A percentile compares a stretch with the other conserved stretches of the same genome.
These are phyloP conservation scores for Breynia disticha DNA, from an alignment of 441 rosid species.

Conservation along the genomic window DNA sequence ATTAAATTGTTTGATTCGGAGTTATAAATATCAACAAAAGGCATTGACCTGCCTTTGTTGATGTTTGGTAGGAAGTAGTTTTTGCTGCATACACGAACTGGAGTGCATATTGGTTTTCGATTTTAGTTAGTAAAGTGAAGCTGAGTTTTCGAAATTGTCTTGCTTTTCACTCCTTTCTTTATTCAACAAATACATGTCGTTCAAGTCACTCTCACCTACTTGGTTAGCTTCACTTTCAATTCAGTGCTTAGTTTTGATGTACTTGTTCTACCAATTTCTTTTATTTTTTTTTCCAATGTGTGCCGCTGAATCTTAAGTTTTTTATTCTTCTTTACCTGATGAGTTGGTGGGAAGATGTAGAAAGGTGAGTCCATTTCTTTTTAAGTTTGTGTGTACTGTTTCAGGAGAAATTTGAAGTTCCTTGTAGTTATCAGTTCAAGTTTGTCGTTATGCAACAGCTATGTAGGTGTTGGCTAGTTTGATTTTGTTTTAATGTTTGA, in stretches of 20 bases:
- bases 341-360: slow-evolving; percentile 25
- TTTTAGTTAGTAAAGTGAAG: slow-evolving; percentile 24
- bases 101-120: slow-evolving; percentile 30
- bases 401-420: neutral
- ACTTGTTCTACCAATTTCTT: slow-evolving; percentile 16
- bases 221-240: slow-evolving; percentile 50
- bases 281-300: slow-evolving; percentile 19
- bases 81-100: slow-evolving; percentile 10
- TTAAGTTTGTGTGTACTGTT: slow-evolving; percentile 3
- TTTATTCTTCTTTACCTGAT: slow-evolving; percentile 15
- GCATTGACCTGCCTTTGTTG: slow-evolving; percentile 13
- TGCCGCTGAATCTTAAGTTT: slow-evolving; percentile 21
- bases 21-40: slow-evolving; percentile 7
- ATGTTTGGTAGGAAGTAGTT: slow-evolving; percentile 45
- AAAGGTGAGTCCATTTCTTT: slow-evolving; percentile 6
- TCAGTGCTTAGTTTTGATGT: slow-evolving; percentile 21
- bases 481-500: neutral
- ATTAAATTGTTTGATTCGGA: neutral
- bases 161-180: slow-evolving; percentile 43
- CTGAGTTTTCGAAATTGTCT: slow-evolving; percentile 28
- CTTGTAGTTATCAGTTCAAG: slow-evolving; percentile 8
- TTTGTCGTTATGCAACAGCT: neutral
- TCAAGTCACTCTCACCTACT: slow-evolving; percentile 28
- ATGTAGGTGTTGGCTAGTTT: neutral
- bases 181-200: slow-evolving; percentile 1